Evolutionary conservation across 2,329 filamentous ascomycete species (phyloP).

Genomic region (Microsporum ferrugineum): DNA sequence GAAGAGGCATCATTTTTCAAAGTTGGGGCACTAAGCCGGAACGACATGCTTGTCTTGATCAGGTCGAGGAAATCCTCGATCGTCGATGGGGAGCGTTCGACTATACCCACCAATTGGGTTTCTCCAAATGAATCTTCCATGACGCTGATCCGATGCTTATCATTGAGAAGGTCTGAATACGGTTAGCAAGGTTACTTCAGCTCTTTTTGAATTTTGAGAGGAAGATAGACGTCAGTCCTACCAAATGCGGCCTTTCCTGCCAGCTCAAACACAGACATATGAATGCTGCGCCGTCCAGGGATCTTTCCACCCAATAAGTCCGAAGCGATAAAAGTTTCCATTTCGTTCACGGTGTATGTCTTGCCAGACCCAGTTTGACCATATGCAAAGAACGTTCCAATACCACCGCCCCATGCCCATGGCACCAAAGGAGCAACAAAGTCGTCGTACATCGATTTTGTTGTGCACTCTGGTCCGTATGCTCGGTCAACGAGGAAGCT

Average conservation of each 20-base stretch:
- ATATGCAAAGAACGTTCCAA: slow-evolving; percentile 1
- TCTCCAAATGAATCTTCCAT: not conserved
- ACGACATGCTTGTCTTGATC: not conserved
- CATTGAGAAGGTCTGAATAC: not conserved
- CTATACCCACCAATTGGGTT: not conserved
- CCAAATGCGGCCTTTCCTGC: not conserved
- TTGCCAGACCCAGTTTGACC: not conserved
- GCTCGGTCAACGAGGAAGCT: not conserved
- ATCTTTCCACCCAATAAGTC: slow-evolving; percentile 1
- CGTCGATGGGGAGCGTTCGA: not conserved
- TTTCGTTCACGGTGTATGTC: not conserved
- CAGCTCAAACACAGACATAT: slow-evolving; percentile 2
- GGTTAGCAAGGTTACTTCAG: not conserved
- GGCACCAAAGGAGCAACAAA: slow-evolving; percentile 1
- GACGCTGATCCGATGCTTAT: not conserved
- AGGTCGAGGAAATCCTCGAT: not conserved
- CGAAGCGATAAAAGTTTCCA: not conserved
- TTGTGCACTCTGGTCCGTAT: slow-evolving; percentile 1
- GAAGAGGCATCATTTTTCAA: not conserved
- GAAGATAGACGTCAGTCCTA: not conserved
- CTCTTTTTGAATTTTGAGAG: not conserved
- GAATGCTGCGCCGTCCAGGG: not conserved
- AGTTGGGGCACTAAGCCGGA: not conserved
- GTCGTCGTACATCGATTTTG: not conserved
- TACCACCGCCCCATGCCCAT: not conserved